These are phyloP conservation scores for Pichia sp. DNA, from an alignment of 1,139 yeast genomes.

Conservation along the genomic window DNA sequence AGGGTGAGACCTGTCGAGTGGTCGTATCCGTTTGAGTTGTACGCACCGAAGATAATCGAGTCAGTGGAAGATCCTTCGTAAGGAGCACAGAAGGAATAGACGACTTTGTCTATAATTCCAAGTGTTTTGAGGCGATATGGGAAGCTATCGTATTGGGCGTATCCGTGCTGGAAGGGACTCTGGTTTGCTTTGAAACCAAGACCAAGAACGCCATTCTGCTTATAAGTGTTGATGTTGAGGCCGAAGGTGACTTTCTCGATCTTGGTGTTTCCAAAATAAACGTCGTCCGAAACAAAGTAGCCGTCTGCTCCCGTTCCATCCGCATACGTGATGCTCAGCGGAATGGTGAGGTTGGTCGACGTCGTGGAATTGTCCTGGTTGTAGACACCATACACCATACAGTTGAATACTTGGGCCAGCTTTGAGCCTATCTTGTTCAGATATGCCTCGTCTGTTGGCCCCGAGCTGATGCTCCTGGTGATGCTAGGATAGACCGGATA, in stretches of 20 bases:
- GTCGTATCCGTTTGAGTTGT: conserved; percentile 36
- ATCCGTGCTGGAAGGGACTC: conserved; percentile 29
- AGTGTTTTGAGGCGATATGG: conserved; percentile 47
- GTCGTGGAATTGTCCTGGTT: conserved; percentile 41
- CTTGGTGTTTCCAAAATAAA: conserved; percentile 37
- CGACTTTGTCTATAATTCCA: conserved; percentile 45
- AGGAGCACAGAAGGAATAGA: conserved; percentile 48
- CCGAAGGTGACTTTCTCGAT: conserved; percentile 47
- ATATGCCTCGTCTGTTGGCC: not conserved
- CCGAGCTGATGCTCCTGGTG: not conserved
- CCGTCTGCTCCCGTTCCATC: conserved; percentile 56
- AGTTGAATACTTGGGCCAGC: conserved; percentile 18
- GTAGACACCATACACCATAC: conserved; percentile 44
- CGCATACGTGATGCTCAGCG: conserved; percentile 49
- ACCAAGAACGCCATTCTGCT: conserved; percentile 51
- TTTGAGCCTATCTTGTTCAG: not conserved
- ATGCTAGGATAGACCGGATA: conserved; percentile 1
- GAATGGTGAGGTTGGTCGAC: conserved; percentile 41
- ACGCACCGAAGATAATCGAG: conserved; percentile 47
- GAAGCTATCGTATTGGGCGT: conserved; percentile 42
- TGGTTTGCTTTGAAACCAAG: conserved; percentile 50
- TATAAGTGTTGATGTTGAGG: conserved; percentile 43
- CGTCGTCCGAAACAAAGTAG: conserved; percentile 51
- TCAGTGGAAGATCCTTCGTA: conserved; percentile 17
- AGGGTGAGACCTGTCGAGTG: conserved; percentile 34